phyloP scores from a whole-genome alignment of 2,329 filamentous ascomycete genomes.

The Aureobasidium sp. region DNA sequence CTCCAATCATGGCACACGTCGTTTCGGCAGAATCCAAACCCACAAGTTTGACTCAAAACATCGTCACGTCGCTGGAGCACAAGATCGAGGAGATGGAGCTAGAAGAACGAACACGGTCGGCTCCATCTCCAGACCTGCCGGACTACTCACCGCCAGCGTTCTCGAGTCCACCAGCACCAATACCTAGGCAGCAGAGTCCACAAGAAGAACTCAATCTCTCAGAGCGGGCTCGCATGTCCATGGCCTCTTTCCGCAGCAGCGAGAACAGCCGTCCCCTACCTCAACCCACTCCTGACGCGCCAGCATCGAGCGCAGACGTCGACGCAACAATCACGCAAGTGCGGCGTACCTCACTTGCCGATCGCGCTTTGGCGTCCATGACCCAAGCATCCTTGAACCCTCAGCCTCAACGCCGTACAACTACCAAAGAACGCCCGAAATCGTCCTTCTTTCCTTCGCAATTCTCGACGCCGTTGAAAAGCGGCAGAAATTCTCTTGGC shows the following conservation, averaged over 20 bases:
- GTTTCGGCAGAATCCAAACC: not conserved
- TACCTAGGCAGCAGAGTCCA: constrained; percentile 21
- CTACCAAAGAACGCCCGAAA: constrained; percentile 20
- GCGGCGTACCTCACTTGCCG: constrained; percentile 51
- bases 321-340: not conserved
- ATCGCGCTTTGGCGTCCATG: constrained; percentile 79
- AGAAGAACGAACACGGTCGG: not conserved
- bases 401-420: not conserved
- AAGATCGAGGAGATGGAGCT: not conserved
- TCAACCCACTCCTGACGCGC: constrained; percentile 23
- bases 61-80: not conserved
- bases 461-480: constrained; percentile 47
- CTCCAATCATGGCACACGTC: not conserved
- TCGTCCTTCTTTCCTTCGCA: constrained; percentile 37
- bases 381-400: constrained; percentile 46
- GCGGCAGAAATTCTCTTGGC: not conserved
- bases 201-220: constrained; percentile 34
- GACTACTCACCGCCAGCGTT: not conserved
- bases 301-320: constrained; percentile 13
- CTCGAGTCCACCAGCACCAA: not conserved
- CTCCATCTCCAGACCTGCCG: not conserved
- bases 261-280: constrained; percentile 20
- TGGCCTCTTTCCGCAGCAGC: constrained; percentile 29
- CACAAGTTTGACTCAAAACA: not conserved
- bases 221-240: constrained; percentile 42